Base-by-base conservation (phyloP, 2,329 filamentous ascomycete genomes). In the Periglandula ipomoeae region DNA sequence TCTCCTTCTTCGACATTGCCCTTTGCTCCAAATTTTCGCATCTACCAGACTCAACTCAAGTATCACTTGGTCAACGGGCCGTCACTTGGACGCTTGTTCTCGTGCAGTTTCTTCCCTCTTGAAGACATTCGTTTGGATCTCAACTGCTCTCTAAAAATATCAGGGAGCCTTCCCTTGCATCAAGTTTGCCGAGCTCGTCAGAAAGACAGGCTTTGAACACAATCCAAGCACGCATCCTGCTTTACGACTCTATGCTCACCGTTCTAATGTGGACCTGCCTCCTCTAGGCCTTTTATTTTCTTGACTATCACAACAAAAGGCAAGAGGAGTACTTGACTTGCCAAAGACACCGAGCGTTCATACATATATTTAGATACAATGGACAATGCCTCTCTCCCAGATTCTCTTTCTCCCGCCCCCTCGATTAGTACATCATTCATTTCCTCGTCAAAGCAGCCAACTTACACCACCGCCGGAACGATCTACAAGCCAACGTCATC, bases 401-500 rank as follows among this genome's bases (percentile, higher is more conserved):
- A 59, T 50, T 58, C 62, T 44, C 55, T 55, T 49, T 51, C 48
- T 47, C 58, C 52, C 48, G 50, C 56, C 46, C 48, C 53, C 39
- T 56, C 58, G 27, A 54, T 54, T 40, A 58, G 56, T 39, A 34
- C 48, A 26, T 38, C 51, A 17, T 53, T 57, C 44, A 49, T 50
- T 24, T 55, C 56, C 34, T 51, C 56, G 32, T 55, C 51, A 50
- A 64, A 58, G 48, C 68, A 69, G 52, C 65, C 65, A 23, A 72
- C 69, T 40, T 79, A 78, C 56, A 79, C 75, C 15, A 79, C 76
- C 7, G 76, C 76, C 20, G 76, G 76, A n/a, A 78, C 76, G 4
- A 65, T 76, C 42, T 78, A 75, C 61, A 74, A 75, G 30, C 73
- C 75, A 3, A 67, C 66, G 50, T 61, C 66, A 13, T 59, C 66